A percentile compares a stretch with the other conserved stretches of the same genome.
Conservation (phyloP, 2,329 filamentous ascomycete genomes). For the Aspergillus novoparasiticus region DNA sequence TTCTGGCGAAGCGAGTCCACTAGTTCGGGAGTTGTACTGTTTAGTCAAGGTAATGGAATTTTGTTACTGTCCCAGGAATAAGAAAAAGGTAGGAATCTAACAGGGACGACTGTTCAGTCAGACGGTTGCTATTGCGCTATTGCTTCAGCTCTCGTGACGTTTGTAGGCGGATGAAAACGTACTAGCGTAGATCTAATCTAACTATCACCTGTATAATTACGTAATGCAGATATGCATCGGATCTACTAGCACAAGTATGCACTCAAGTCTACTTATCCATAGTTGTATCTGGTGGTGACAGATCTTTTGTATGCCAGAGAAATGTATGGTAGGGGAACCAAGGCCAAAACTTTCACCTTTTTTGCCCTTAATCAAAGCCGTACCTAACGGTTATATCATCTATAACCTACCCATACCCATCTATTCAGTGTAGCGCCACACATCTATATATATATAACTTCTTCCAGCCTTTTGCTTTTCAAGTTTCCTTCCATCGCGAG, state of each 20-base stretch:
- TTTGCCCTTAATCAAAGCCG: not conserved
- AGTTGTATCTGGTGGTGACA: not conserved
- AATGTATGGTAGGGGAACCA: not conserved
- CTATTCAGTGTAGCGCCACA: not conserved
- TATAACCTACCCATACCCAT: not conserved
- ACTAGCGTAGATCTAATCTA: not conserved
- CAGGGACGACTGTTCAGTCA: not conserved
- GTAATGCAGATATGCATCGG: not conserved
- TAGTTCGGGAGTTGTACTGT: not conserved
- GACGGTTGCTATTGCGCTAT: not conserved
- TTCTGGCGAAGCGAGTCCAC: not conserved
- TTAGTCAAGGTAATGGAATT: not conserved
- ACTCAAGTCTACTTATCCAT: no score
- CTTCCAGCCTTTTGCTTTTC: not conserved
- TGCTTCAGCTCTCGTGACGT: not conserved
- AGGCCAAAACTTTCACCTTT: not conserved
- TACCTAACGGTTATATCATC: not conserved
- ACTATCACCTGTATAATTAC: not conserved
- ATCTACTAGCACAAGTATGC: no score
- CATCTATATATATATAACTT: not conserved
- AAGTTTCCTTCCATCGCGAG: not conserved
- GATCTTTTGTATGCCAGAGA: not conserved
- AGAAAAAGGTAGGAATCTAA: not conserved
- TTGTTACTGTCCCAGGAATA: not conserved
- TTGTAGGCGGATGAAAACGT: not conserved